Conservation (phyloP, 331 rosid species). For the Acacia pycnantha region DNA sequence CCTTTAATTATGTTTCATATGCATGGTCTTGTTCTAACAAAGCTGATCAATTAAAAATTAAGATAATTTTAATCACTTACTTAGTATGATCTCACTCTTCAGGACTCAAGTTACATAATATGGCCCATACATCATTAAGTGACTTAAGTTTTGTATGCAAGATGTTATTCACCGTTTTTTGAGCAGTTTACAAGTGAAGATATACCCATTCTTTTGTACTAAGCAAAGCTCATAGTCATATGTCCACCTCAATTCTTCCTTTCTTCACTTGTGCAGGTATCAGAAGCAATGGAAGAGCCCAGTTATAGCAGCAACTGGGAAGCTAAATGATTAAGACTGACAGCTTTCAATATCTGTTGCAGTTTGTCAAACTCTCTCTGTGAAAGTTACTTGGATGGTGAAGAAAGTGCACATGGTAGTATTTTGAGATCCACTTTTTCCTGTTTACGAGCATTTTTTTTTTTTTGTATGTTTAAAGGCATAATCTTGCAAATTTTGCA, state of each 20-base stretch:
- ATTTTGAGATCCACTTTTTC: constrained; percentile 22
- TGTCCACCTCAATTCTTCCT: constrained; percentile 26
- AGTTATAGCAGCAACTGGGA: constrained; percentile 46
- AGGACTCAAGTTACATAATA: background rate
- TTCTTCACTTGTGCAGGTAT: constrained; percentile 44
- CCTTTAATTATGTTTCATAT: background rate
- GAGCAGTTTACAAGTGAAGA: background rate
- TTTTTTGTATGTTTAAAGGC: background rate
- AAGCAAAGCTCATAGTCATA: background rate
- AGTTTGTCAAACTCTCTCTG: constrained; percentile 44
- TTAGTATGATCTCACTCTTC: background rate
- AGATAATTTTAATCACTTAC: background rate
- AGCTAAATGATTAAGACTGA: constrained; percentile 35
- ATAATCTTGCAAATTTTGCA: background rate
- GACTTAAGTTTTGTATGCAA: background rate
- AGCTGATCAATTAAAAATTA: background rate
- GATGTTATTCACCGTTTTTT: background rate
- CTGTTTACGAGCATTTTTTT: background rate
- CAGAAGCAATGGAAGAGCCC: constrained; percentile 38
- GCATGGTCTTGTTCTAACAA: no score
- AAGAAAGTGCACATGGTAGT: constrained; percentile 54
- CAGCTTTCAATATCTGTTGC: constrained; percentile 33
- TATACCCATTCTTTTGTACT: background rate
- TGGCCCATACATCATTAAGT: background rate
- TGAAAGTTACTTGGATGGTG: constrained; percentile 48